phyloP scores from a whole-genome alignment of 148 eudicot species.

The Rhododendron griersonianum region DNA sequence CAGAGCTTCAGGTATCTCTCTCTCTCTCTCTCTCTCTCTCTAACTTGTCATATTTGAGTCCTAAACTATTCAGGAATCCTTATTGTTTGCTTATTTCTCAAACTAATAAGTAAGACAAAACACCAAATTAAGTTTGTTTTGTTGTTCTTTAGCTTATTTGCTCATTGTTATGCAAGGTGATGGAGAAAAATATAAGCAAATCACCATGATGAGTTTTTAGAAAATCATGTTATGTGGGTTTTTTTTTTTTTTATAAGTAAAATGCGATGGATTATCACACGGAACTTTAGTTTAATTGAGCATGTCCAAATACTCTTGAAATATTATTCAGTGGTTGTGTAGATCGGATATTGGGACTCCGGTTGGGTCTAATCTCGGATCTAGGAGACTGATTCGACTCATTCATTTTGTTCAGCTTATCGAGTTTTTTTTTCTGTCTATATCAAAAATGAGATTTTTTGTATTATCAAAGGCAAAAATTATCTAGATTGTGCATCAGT shows the following conservation, averaged over 20 bases:
- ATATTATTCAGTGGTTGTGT: background rate
- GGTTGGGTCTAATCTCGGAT: no score
- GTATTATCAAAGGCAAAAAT: no score
- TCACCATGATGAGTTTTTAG: background rate
- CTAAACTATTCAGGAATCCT: background rate
- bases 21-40: background rate
- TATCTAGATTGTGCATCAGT: no score
- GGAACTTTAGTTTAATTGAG: background rate
- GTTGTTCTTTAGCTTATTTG: background rate
- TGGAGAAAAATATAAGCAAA: no score
- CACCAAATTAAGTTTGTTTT: background rate
- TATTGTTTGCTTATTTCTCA: background rate
- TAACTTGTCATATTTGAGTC: background rate
- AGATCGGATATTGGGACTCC: background rate
- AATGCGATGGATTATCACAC: background rate
- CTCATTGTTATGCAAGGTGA: background rate
- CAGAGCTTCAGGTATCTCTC: conserved; percentile 38
- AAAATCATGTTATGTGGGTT: background rate
- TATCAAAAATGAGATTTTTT: no score
- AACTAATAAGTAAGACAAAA: no score
- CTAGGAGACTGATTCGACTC: background rate
- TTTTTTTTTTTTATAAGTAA: background rate
- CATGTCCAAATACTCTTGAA: background rate
- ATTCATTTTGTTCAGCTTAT: background rate
- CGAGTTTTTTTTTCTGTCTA: no score